phyloP scores from a whole-genome alignment of 139 green algal genomes.

The Diplosphaera chodatii region DNA sequence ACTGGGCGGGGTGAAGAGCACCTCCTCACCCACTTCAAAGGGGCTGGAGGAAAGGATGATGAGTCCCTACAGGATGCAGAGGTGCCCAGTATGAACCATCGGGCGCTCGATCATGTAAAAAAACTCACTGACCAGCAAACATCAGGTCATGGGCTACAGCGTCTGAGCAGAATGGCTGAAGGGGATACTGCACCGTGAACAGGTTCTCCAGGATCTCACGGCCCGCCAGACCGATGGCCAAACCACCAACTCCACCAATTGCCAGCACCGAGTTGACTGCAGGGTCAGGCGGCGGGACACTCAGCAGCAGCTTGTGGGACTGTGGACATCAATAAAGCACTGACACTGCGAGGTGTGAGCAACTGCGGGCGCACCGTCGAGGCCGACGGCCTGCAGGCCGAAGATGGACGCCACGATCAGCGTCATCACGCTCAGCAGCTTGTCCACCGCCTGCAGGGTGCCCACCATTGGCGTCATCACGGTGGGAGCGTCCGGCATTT shows the following conservation, averaged over 20 bases:
- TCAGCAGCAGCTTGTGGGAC: too few species aligned
- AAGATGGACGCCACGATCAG: constrained; percentile 55
- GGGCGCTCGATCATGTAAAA: too few species aligned
- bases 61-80: too few species aligned
- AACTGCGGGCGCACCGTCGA: constrained; percentile 42
- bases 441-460: constrained; percentile 42
- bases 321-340: too few species aligned
- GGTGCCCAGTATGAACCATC: too few species aligned
- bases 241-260: constrained; percentile 88
- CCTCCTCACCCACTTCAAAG: constrained; percentile 76
- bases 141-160: too few species aligned
- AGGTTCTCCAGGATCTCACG: constrained; percentile 91
- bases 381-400: constrained; percentile 55
- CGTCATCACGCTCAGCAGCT: constrained; percentile 56
- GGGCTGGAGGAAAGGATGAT: constrained; percentile 74
- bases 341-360: too few species aligned
- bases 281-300: background rate
- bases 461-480: too few species aligned
- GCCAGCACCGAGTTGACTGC: constrained; percentile 76
- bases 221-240: constrained; percentile 85
- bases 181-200: too few species aligned
- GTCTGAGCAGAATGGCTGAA: too few species aligned
- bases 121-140: too few species aligned
- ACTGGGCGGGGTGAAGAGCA: constrained; percentile 61
- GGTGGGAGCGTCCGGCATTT: too few species aligned